phyloP scores from a whole-genome alignment of 768 basidiomycete species.

The Kwoniella europaea region DNA sequence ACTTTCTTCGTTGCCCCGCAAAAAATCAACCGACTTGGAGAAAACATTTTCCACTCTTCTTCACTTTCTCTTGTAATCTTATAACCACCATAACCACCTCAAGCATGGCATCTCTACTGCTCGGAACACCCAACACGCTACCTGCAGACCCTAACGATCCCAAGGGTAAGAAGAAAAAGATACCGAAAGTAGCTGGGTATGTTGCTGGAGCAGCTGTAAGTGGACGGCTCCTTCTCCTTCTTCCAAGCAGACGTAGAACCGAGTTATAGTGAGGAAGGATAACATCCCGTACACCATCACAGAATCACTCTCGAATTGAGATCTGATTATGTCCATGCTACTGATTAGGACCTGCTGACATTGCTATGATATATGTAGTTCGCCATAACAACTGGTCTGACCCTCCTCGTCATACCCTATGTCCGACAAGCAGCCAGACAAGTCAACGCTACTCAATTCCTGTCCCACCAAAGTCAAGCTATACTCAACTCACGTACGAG shows the following conservation, averaged over 20 bases:
- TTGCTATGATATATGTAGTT: slow-evolving; percentile 21
- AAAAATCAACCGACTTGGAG: background rate
- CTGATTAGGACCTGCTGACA: no score
- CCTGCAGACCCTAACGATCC: background rate
- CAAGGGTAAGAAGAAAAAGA: slow-evolving; percentile 30
- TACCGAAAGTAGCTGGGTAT: slow-evolving; percentile 47
- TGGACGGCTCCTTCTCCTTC: slow-evolving; percentile 5
- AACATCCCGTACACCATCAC: no score
- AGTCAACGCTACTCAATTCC: slow-evolving; percentile 28
- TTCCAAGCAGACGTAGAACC: no score
- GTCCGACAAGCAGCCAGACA: slow-evolving; percentile 37
- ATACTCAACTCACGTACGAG: background rate
- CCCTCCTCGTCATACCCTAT: slow-evolving; percentile 40
- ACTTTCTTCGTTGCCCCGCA: slow-evolving; percentile 6
- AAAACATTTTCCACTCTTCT: background rate
- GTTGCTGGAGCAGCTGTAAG: slow-evolving; percentile 45
- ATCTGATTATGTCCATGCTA: no score
- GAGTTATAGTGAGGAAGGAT: no score
- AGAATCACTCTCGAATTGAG: no score
- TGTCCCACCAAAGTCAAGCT: slow-evolving; percentile 31
- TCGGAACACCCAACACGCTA: slow-evolving; percentile 9
- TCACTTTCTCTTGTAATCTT: background rate
- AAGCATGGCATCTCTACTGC: slow-evolving; percentile 22
- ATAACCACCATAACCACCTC: background rate
- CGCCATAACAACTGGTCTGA: slow-evolving; percentile 41